A percentile compares a stretch with the other conserved stretches of the same genome.
Evolutionary conservation across 73 alveolate species (phyloP).

Genomic region (Paramecium pentaurelia): DNA sequence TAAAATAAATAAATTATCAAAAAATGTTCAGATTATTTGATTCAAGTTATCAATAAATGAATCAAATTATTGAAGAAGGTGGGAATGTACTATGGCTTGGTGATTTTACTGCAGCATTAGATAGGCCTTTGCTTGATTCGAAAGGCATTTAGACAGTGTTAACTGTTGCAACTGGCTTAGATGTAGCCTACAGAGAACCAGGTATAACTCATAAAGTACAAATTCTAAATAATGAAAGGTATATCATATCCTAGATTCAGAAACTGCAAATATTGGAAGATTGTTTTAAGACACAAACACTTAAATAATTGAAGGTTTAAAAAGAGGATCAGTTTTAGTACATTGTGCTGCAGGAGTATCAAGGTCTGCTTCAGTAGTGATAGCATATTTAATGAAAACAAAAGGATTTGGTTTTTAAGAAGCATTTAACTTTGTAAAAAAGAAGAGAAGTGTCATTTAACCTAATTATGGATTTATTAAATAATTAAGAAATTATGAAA

Average conservation of each 20-base stretch:
- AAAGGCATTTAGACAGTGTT: constrained; percentile 48
- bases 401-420: constrained; percentile 74
- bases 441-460: constrained; percentile 80
- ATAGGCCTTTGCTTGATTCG: constrained; percentile 5
- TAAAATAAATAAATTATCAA: not conserved
- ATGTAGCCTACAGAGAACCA: not conserved
- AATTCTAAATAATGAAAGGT: not conserved
- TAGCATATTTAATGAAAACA: constrained; percentile 85
- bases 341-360: constrained; percentile 94
- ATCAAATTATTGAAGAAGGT: constrained; percentile 37
- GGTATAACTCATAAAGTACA: not conserved
- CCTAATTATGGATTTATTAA: constrained; percentile 88
- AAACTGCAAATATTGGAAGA: constrained; percentile 35
- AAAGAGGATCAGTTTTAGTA: constrained; percentile 77
- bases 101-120: constrained; percentile 65
- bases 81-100: constrained; percentile 51
- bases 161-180: constrained; percentile 53
- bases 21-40: constrained; percentile 28
- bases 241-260: constrained; percentile 42
- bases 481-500: constrained; percentile 81
- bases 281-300: constrained; percentile 6
- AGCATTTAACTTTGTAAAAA: constrained; percentile 80
- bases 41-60: constrained; percentile 26
- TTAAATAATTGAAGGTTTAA: constrained; percentile 61
- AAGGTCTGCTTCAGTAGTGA: constrained; percentile 86